phyloP scores from a whole-genome alignment of 1,139 yeast genomes.

The Candida smagusa region DNA sequence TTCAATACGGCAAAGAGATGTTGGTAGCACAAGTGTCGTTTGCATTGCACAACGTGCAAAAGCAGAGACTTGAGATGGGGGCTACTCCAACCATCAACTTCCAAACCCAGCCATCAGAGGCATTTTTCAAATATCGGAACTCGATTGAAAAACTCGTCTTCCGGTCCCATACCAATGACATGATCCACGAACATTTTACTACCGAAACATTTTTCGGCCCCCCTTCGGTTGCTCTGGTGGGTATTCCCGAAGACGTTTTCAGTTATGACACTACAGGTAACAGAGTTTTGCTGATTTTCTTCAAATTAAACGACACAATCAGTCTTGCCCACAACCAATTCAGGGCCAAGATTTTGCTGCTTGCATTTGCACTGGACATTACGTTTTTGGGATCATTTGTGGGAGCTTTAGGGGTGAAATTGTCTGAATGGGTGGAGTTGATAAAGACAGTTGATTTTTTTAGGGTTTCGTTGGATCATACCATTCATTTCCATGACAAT shows the following conservation, averaged over 20 bases:
- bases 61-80: conserved; percentile 14
- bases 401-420: conserved; percentile 21
- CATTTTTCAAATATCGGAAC: conserved; percentile 31
- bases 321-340: conserved; percentile 20
- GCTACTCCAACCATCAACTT: conserved; percentile 27
- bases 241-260: conserved; percentile 9
- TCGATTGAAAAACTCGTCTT: conserved; percentile 24
- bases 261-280: conserved; percentile 22
- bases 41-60: conserved; percentile 26
- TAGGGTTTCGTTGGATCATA: conserved; percentile 42
- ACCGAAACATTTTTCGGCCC: conserved; percentile 23
- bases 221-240: conserved; percentile 10
- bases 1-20: conserved; percentile 30
- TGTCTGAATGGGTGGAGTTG: conserved; percentile 6
- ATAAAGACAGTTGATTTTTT: conserved; percentile 21
- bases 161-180: conserved; percentile 30
- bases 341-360: conserved; percentile 19
- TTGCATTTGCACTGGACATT: conserved; percentile 22
- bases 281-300: conserved; percentile 32
- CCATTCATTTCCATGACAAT: conserved; percentile 36
- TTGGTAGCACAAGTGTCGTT: conserved; percentile 34
- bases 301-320: conserved; percentile 30
- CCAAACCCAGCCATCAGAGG: conserved; percentile 28
- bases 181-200: conserved; percentile 29
- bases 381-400: conserved; percentile 24